Base-by-base conservation (phyloP, 257 asterid genomes). In the Haberlea rhodopensis region DNA sequence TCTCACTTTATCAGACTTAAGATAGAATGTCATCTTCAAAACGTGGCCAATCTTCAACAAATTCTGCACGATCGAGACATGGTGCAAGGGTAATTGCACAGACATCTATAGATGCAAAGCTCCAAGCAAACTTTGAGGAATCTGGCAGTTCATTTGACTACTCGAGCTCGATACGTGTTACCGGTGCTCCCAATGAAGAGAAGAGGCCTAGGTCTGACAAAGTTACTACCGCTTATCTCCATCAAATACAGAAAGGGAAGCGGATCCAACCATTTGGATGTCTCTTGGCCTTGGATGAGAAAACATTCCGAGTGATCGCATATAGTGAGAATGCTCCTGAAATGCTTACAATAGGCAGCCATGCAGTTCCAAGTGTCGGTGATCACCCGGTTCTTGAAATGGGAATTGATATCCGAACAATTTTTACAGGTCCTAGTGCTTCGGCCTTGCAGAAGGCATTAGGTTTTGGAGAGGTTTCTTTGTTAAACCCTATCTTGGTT, bases 401-500 rank as follows among this genome's bases (percentile, higher is more conserved):
- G 13, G 89, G 89, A 69, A 78, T 86, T 48, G 89, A 83, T 62
- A 67, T 80, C 31, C 63, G 75, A 66, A 78, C 79, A 8, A 74
- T 83, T 55, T 83, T 83, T 63, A 83, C 89, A 16, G 78, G 72
- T 59, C 89, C 89, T 27, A 83, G 89, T 72, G 84, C 83, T 11
- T 64, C 86, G 8, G 86, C 84, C 20, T 65, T 83, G 78, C 86
- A 80, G 32, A 83, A 80, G 63, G 86, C 89, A 51, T 70, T 83
- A 16, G 86, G 86, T 62, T 92, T 87, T 32, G 94, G 94, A 13
- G 99, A 92, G 83, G 97, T 92, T 57, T 87, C 97, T 55, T 71
- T 89, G 27, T 52, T 92, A 49, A 92, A 92, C 76, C 99, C 99
- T 0, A 76, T 92, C 66, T 70, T 92, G 73, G 94, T 92, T 54